phyloP scores from a whole-genome alignment of 768 basidiomycete genomes.

The Chalciporus piperatus region DNA sequence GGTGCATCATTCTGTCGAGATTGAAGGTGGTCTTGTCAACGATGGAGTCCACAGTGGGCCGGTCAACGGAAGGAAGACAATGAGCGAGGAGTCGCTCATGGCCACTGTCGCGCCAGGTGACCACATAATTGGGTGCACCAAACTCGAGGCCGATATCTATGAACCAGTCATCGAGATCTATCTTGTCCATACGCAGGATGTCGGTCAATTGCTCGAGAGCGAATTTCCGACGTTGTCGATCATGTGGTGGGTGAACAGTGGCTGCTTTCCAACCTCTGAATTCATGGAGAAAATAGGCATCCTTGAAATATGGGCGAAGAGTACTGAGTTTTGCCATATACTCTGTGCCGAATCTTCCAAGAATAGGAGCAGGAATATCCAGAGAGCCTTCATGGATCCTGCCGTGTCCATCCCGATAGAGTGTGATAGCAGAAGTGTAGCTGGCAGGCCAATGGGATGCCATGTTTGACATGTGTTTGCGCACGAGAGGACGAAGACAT shows the following conservation, averaged over 20 bases:
- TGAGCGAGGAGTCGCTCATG: neutral
- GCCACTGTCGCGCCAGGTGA: neutral
- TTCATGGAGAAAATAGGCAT: constrained; percentile 14
- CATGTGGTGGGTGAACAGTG: neutral
- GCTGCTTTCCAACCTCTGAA: constrained; percentile 8
- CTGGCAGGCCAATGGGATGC: neutral
- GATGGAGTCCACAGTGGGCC: no score
- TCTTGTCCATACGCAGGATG: neutral
- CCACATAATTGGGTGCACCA: neutral
- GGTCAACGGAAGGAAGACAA: neutral
- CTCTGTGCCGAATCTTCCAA: neutral
- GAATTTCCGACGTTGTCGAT: neutral
- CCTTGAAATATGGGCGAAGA: neutral
- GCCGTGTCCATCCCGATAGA: neutral
- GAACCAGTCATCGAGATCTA: neutral
- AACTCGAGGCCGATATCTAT: constrained; percentile 2
- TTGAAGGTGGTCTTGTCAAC: no score
- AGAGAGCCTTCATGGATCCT: neutral
- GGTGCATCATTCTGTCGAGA: no score
- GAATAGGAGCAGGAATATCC: neutral
- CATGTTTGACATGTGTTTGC: neutral
- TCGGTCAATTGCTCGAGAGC: neutral
- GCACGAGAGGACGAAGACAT: neutral
- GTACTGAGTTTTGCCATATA: neutral
- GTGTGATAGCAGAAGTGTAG: neutral